Percentiles rank a stretch among this genome's conserved stretches.
These are phyloP conservation scores for Chlorella variabilis DNA, from an alignment of 163 green algal genomes.

Conservation along the genomic window DNA sequence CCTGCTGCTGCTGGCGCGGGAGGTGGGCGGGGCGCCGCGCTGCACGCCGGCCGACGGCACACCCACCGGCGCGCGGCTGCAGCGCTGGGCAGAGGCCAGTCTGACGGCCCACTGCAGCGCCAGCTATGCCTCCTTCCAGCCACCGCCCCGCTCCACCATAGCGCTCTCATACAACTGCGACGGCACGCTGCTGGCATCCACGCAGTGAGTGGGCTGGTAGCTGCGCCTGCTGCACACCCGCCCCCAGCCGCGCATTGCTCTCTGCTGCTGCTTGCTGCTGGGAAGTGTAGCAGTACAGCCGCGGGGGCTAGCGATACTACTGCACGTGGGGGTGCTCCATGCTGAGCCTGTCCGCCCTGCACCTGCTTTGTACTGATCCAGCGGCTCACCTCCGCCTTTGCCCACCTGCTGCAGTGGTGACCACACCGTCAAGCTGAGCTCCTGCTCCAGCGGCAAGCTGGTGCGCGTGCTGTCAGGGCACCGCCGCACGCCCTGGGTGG, in stretches of 20 bases:
- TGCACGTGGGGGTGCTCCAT: too few relatives aligned
- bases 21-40: slow-evolving; percentile 13
- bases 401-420: slow-evolving; percentile 82
- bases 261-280: not conserved
- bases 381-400: too few relatives aligned
- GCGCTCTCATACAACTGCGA: slow-evolving; percentile 85
- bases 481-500: slow-evolving; percentile 92
- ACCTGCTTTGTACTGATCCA: too few relatives aligned
- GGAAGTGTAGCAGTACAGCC: too few relatives aligned
- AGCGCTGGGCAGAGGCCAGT: slow-evolving; percentile 75
- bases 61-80: not conserved
- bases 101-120: slow-evolving; percentile 72
- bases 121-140: slow-evolving; percentile 78
- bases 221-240: not conserved
- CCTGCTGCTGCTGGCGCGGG: slow-evolving; percentile 29
- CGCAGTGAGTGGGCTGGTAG: slow-evolving; percentile 78
- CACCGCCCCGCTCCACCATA: slow-evolving; percentile 89
- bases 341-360: too few relatives aligned
- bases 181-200: slow-evolving; percentile 83
- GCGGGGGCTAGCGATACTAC: too few relatives aligned
- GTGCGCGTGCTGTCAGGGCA: slow-evolving; percentile 81
- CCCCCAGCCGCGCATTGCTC: not conserved
- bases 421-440: slow-evolving; percentile 94
- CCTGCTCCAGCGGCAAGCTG: slow-evolving; percentile 63
- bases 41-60: not conserved